phyloP scores from a whole-genome alignment of 768 basidiomycete species.

The Podaxis sp. region DNA sequence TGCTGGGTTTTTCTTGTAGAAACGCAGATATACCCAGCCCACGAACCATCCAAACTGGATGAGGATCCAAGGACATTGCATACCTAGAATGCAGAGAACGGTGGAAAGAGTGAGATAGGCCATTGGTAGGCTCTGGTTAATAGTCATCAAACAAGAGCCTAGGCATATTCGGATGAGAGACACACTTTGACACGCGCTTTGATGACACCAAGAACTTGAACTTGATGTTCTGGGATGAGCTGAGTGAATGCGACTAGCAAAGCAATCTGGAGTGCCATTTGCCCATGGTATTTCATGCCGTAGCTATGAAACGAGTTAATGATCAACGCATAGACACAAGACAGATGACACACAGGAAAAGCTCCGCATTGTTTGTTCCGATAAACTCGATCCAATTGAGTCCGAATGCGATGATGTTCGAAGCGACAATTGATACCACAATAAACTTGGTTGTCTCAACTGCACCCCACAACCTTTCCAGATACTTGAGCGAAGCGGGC shows the following conservation, averaged over 20 bases:
- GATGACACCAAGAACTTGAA: slow-evolving; percentile 83
- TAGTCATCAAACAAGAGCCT: not conserved
- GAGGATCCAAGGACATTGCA: slow-evolving; percentile 86
- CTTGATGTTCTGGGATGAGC: slow-evolving; percentile 95
- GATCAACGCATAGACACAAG: not conserved
- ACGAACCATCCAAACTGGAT: slow-evolving; percentile 99
- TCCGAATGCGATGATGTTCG: slow-evolving; percentile 85
- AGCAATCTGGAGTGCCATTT: slow-evolving; percentile 86
- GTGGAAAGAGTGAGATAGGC: slow-evolving; percentile 88
- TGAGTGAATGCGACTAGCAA: slow-evolving; percentile 96
- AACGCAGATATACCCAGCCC: slow-evolving; percentile 91
- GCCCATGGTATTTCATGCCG: slow-evolving; percentile 87
- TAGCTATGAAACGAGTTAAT: slow-evolving; percentile 43
- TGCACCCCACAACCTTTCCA: slow-evolving; percentile 94
- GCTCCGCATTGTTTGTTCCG: slow-evolving; percentile 61
- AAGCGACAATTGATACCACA: slow-evolving; percentile 66
- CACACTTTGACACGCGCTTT: slow-evolving; percentile 87
- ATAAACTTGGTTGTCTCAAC: slow-evolving; percentile 85
- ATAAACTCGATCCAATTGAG: slow-evolving; percentile 87
- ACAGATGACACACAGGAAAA: slow-evolving; percentile 64
- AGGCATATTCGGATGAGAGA: not conserved
- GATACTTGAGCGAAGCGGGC: slow-evolving; percentile 80
- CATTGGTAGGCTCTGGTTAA: slow-evolving; percentile 84
- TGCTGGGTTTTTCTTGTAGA: slow-evolving; percentile 84
- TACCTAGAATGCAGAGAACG: slow-evolving; percentile 75